phyloP scores from a whole-genome alignment of 371 early-diverging fungal species.

The Saksenaea vasiformis region DNA sequence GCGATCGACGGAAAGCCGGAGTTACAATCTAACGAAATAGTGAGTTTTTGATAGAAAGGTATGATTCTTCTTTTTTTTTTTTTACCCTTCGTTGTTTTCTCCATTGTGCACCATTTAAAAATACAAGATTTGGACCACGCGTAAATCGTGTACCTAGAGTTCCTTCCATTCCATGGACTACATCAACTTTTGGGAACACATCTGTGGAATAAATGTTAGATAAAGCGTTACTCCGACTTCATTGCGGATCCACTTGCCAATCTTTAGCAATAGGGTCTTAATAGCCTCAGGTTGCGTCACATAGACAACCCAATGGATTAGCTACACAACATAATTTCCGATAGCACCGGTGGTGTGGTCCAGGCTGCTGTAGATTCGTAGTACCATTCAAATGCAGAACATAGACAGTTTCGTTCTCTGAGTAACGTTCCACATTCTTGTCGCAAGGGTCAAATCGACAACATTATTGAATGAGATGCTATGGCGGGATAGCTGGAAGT shows the following conservation, averaged over 20 bases:
- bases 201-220: constrained; percentile 3
- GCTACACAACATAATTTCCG: neutral
- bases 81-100: constrained; percentile 22
- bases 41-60: neutral
- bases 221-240: neutral
- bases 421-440: too few species aligned
- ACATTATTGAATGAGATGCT: too few species aligned
- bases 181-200: constrained; percentile 16
- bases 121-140: constrained; percentile 16
- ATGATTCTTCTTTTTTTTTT: too few species aligned
- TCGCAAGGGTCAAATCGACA: too few species aligned
- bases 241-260: neutral
- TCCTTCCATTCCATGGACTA: neutral
- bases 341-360: neutral
- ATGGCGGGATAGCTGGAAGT: too few species aligned
- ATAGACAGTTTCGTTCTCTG: too few species aligned
- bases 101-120: constrained; percentile 26
- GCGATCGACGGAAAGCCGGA: constrained; percentile 33
- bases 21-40: constrained; percentile 18
- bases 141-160: constrained; percentile 13
- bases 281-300: constrained; percentile 14
- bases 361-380: neutral
- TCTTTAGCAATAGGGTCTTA: constrained; percentile 14
- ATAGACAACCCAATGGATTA: constrained; percentile 13
- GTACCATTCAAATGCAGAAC: too few species aligned